Base-by-base conservation (phyloP, 1,284 basidiomycete genomes). In the Pseudozyma hubeiensis region DNA sequence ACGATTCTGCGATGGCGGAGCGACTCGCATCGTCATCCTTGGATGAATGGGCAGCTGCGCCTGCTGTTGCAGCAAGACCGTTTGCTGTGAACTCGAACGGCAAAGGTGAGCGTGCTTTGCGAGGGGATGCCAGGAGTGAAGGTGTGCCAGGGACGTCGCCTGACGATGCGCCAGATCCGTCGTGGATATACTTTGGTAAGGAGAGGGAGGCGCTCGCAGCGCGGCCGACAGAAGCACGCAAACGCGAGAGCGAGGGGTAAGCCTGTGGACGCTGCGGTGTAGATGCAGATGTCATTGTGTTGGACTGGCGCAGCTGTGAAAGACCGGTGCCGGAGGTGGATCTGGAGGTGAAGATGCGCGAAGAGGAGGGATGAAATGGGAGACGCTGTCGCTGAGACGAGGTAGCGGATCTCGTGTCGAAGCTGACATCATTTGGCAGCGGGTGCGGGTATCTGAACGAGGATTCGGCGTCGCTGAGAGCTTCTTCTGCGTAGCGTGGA, bases 71-170 rank as follows among this genome's bases (percentile, higher is more conserved):
- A 40, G 62, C 55, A 7, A 51, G 14, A 9, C 53, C 58, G 30
- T 53, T 58, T 24, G 58, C 54, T 7, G 64, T 67, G 57, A 69
- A 64, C 14, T 72, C 58, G 47, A 59, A 54, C 3, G 64, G 64
- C 37, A 75, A 37, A 11, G 80, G 49, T 39, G 68, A 53, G 53
- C 72, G 62, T 39, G 61, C 16, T 49, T 74, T 47, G 59, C 73
- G 47, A 39, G 57, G 37, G 51, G 82, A 41, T 53, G 77, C 40
- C 63, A 70, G 50, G 57, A 75, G 65, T 6, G 72, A 61, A 31
- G 65, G 56, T 17, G 66, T 64, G 44, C 64, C 37, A 19, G 73
- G 44, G 10, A 63, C 30, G 16, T 64, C 54, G 43, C 60, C 41
- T n/a, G 71, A 72, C 0, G 70, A 75, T 37, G 17, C 52, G 16